These are phyloP conservation scores for Lachnellula arida DNA, from an alignment of 2,329 filamentous ascomycete species.

Conservation along the genomic window DNA sequence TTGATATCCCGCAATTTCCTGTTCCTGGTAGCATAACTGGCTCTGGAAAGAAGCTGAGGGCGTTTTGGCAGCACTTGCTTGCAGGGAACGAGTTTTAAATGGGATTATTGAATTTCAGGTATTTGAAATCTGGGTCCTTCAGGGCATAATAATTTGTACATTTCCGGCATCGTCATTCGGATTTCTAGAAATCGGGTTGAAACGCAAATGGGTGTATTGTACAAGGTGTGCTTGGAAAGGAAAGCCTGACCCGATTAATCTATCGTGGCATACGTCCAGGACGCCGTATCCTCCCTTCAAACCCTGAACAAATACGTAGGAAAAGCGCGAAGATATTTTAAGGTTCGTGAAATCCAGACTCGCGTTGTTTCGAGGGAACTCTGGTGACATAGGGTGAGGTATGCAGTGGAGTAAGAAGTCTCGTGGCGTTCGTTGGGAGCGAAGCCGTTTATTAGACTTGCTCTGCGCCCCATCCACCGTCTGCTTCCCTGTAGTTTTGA, in stretches of 20 bases:
- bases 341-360: background rate
- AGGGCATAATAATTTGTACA: background rate
- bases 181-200: background rate
- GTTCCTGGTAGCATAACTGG: no score
- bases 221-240: background rate
- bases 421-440: background rate
- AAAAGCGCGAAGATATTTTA: background rate
- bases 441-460: slow-evolving; percentile 18
- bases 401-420: background rate
- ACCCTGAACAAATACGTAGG: background rate
- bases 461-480: slow-evolving; percentile 24
- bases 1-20: no score
- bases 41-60: no score
- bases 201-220: background rate
- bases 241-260: background rate
- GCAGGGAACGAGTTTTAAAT: no score
- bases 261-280: background rate
- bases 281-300: background rate
- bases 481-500: slow-evolving; percentile 14
- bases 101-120: no score
- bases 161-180: background rate
- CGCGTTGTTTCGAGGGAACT: slow-evolving; percentile 35
- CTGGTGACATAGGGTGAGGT: background rate
- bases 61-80: no score
- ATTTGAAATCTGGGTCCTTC: background rate